These are phyloP conservation scores for Tulasnella sp. DNA, from an alignment of 768 basidiomycete genomes.

Conservation along the genomic window DNA sequence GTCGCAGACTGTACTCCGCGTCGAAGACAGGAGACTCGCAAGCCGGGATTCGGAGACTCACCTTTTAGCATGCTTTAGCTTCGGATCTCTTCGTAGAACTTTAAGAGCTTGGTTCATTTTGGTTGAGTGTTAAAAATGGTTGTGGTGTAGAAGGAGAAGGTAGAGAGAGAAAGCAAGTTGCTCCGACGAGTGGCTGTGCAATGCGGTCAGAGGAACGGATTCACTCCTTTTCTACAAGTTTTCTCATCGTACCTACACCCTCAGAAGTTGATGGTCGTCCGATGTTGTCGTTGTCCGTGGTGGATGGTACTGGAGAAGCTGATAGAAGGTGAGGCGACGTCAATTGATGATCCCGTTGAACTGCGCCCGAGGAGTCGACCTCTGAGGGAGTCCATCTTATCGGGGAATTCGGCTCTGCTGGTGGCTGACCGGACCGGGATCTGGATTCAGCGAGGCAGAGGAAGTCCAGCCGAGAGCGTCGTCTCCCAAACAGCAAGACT, in stretches of 20 bases:
- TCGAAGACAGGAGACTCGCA: neutral
- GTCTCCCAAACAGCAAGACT: conserved; percentile 17
- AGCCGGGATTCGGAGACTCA: neutral
- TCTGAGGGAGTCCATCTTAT: too few relatives aligned
- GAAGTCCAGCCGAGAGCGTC: too few relatives aligned
- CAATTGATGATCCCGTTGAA: too few relatives aligned
- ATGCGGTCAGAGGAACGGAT: neutral
- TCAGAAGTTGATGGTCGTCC: neutral
- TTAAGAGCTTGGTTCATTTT: neutral
- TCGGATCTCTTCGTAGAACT: neutral
- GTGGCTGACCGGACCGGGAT: too few relatives aligned
- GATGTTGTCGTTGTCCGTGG: neutral
- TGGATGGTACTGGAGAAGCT: neutral
- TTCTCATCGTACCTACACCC: neutral
- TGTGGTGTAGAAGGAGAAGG: neutral
- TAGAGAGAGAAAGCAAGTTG: neutral
- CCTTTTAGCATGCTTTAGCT: neutral
- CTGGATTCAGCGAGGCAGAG: too few relatives aligned
- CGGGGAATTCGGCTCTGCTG: too few relatives aligned
- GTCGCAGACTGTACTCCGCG: neutral
- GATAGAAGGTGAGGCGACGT: too few relatives aligned
- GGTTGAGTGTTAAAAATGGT: neutral
- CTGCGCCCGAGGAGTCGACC: too few relatives aligned
- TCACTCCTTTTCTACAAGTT: neutral
- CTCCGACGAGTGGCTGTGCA: neutral